Base-by-base conservation (phyloP, 129 eudicot species). In the Helianthus tuberosus region DNA sequence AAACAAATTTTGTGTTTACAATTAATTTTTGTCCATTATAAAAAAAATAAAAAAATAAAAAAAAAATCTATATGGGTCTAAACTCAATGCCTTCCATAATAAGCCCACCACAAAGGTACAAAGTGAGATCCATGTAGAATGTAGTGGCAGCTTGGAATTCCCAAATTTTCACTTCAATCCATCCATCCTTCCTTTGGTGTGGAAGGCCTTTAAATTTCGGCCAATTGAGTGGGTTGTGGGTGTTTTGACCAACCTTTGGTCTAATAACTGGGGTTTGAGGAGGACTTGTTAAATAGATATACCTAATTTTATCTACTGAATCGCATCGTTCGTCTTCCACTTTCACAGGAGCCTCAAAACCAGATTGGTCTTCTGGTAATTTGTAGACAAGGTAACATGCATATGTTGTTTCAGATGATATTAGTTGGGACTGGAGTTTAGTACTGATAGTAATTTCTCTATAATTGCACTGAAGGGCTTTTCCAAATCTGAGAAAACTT, bases 401-500 rank as follows among this genome's bases (percentile, higher is more conserved):
- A n/a, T n/a, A n/a, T n/a, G n/a, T n/a, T n/a, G n/a, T n/a, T n/a
- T n/a, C n/a, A n/a, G n/a, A n/a, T n/a, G n/a, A n/a, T n/a, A n/a
- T n/a, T n/a, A n/a, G n/a, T n/a, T n/a, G n/a, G 11, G 77, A 3
- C 1, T 35, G 38, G 50, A 36, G 16, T 4, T 17, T 5, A 16
- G 5, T 11, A n/a, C n/a, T n/a, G n/a, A n/a, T n/a, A n/a, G n/a
- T n/a, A n/a, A n/a, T n/a, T n/a, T n/a, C 1, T 7, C 3, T 3
- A 14, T 16, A 14, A 7, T 5, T 0, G 3, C 50, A 4, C 14
- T 7, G 3, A 15, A 62, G 1, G n/a, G 64, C 25, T 46, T 72
- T 36, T 57, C 12, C 38, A 58, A 72, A 72, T 57, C 76, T 72
- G 51, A 15, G 76, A 64, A 57, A 72, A 58, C 20, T 3, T 57